Evolutionary conservation across 768 basidiomycete species (phyloP), one percentile per base, ranked within the genome.

Genomic region (Pleurotus eryngii): DNA sequence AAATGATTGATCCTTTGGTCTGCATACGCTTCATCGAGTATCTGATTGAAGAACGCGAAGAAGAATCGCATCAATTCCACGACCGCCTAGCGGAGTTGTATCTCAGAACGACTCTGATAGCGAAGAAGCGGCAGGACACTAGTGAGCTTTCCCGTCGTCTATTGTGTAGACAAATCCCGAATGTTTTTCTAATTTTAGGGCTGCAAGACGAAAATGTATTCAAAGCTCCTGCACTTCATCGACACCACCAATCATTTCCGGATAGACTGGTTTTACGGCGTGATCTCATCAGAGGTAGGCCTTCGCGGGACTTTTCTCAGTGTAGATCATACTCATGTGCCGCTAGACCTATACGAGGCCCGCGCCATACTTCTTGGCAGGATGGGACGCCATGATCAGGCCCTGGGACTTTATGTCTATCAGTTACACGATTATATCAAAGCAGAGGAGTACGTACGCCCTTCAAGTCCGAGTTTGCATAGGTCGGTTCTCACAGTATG

Each of bases 331-430:
- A 35, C 50, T 20, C 38, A 54, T 50, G 11, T 49, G 30, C 15
- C 27, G 47, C 5, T 63, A 95, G 94, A 93, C 64, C 77, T 97
- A 39, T 93, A 83, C 58, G 94, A 98, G 70, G 94, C 92, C 14
- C 86, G 94, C 42, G 97, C 97, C 0, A 86, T 98, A 58, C 79
- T 99, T 5, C 76, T 98, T 8, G 97, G 97, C 8, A 81, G 90
- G 46, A 78, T 98, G 59, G 93, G 90, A 1, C 85, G 92, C 55
- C 96, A 98, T 60, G 93, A 97, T 60, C 92, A 88, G 59, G 95
- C 96, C 0, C 81, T 98, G n/a, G 92, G 95, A 66, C 81, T 96
- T 12, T 99, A 98, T 68, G 94, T 95, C 5, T 89, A 98, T 66
- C 84, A 86, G 37, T 76, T 98, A 30, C 81, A 86, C 39, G 89